Percentiles rank a stretch among this genome's conserved stretches.
Conservation (phyloP, 129 eudicot species). For the Flaveria ramosissima region DNA sequence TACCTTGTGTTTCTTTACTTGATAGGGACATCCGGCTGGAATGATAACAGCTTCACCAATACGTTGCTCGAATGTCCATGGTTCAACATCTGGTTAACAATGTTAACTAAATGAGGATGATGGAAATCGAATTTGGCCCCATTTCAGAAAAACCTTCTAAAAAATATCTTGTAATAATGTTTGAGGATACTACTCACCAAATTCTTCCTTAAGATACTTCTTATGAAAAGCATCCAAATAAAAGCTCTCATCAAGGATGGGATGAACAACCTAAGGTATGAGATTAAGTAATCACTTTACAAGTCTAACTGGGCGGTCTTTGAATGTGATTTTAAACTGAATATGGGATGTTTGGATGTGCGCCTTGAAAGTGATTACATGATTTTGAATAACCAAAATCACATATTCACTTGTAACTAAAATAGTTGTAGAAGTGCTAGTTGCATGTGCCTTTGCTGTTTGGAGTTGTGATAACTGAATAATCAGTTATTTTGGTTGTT, state of each 20-base stretch:
- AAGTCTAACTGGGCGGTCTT: background rate
- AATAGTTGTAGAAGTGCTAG: background rate
- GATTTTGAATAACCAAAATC: background rate
- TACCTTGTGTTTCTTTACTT: conserved; percentile 75
- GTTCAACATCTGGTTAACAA: conserved; percentile 66
- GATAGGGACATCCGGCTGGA: conserved; percentile 99
- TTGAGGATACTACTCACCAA: conserved; percentile 46
- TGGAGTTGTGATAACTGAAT: too few relatives aligned
- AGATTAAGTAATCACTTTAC: conserved; percentile 4
- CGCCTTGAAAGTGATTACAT: background rate
- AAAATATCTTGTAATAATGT: background rate
- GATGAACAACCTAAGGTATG: conserved; percentile 67
- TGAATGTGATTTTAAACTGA: background rate
- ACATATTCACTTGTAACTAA: too few relatives aligned
- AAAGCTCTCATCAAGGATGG: conserved; percentile 73
- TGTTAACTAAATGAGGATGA: background rate
- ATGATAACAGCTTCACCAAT: conserved; percentile 84
- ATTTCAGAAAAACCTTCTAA: background rate
- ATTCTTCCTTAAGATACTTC: conserved; percentile 80
- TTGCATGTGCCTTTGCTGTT: background rate
- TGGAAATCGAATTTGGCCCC: background rate
- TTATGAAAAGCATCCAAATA: conserved; percentile 76
- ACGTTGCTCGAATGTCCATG: conserved; percentile 84
- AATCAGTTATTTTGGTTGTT: too few relatives aligned
- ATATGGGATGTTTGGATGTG: background rate